These are phyloP conservation scores for Eudorina sp. DNA, from an alignment of 139 green algal genomes.

Conservation along the genomic window DNA sequence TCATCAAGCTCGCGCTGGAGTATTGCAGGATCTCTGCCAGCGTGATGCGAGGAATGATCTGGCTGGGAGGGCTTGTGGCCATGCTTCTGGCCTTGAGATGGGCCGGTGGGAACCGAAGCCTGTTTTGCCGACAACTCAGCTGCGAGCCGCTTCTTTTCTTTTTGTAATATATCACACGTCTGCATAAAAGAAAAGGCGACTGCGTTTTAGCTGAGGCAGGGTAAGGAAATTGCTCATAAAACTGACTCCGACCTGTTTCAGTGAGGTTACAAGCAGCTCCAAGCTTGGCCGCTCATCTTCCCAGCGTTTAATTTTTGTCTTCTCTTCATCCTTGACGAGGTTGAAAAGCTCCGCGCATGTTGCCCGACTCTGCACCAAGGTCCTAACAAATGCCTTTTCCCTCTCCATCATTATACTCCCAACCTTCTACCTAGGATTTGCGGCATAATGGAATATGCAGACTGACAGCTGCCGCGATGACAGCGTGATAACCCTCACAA, in stretches of 20 bases:
- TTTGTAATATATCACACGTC: conserved; percentile 49
- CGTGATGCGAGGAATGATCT: background rate
- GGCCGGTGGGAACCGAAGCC: background rate
- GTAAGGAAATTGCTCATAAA: background rate
- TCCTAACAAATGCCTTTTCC: conserved; percentile 6
- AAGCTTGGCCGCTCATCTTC: conserved; percentile 45
- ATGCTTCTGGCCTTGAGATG: background rate
- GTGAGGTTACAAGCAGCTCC: conserved; percentile 17
- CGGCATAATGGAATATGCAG: too few relatives aligned
- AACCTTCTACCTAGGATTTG: too few relatives aligned
- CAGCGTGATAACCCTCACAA: too few relatives aligned
- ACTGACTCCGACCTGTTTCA: conserved; percentile 39
- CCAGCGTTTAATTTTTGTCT: conserved; percentile 5
- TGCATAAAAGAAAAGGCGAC: background rate
- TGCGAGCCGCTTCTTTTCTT: conserved; percentile 48
- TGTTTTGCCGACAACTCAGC: conserved; percentile 39
- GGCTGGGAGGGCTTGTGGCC: background rate
- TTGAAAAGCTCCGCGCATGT: background rate
- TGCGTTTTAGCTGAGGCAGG: background rate
- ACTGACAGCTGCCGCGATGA: too few relatives aligned
- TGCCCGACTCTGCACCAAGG: background rate
- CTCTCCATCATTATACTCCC: conserved; percentile 13
- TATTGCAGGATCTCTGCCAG: conserved; percentile 9
- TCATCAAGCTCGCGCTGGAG: conserved; percentile 45
- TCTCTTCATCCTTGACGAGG: conserved; percentile 46